These are phyloP conservation scores for Mucor saturninus DNA, from an alignment of 371 early-diverging fungal species.

Conservation along the genomic window DNA sequence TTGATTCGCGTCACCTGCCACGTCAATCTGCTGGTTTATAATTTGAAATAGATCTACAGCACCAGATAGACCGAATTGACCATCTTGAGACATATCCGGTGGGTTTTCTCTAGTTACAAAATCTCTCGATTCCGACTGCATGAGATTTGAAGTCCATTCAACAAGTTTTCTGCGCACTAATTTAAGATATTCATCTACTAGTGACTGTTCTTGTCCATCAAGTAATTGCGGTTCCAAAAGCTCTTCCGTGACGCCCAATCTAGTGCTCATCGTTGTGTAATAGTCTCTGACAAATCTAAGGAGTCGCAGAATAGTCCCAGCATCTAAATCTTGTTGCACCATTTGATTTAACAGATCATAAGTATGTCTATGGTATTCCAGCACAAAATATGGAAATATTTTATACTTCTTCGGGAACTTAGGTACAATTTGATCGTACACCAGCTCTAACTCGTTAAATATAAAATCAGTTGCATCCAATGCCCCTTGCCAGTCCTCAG, in stretches of 20 bases:
- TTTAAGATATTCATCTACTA: conserved; percentile 86
- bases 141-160: conserved; percentile 91
- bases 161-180: conserved; percentile 83
- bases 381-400: conserved; percentile 89
- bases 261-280: conserved; percentile 82
- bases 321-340: conserved; percentile 74
- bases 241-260: conserved; percentile 89
- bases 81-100: conserved; percentile 81
- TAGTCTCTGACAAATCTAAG: conserved; percentile 93
- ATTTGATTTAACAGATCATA: conserved; percentile 78
- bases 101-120: conserved; percentile 76
- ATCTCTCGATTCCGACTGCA: conserved; percentile 80
- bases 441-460: conserved; percentile 85
- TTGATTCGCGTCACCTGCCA: conserved; percentile 84
- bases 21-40: conserved; percentile 94
- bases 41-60: conserved; percentile 93
- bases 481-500: conserved; percentile 58
- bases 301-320: conserved; percentile 79
- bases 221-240: conserved; percentile 88
- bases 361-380: conserved; percentile 92
- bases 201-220: conserved; percentile 89
- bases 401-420: conserved; percentile 90
- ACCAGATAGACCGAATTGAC: conserved; percentile 79
- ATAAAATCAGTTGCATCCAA: conserved; percentile 79
- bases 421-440: conserved; percentile 86